Base-by-base conservation (phyloP, 805 yeast species). In the Spathaspora passalidarum region DNA sequence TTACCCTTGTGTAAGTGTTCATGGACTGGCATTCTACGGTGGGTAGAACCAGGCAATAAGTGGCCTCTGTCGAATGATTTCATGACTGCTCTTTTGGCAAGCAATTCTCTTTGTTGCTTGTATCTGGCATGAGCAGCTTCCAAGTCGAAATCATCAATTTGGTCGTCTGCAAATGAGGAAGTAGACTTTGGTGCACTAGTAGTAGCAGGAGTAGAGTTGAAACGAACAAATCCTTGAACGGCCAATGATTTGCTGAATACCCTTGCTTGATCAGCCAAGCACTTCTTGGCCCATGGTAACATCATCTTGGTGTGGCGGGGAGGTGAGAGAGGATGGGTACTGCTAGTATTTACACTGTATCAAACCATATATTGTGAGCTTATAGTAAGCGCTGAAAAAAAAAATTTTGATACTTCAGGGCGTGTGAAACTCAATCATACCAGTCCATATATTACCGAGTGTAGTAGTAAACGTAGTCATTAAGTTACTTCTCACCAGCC, bases 1-100 rank as follows among this genome's bases (percentile, higher is more conserved):
- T 84, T 75, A 8, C 97, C 97, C 60, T 84, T 86, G 78, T 87
- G 86, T 50, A 94, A 72, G 65, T 94, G 87, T 13, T 88, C 85
- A 65, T 91, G 91, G 14, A 90, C 75, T 38, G 98, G 97, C 54
- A 83, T 80, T 57, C 89, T 80, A 74, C 80, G 88, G 89, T 96
- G 89, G 58, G 96, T 79, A 50, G 88, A 67, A 60, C 95, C 91
- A 0, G 97, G 97, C 39, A 94, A 85, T 21, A 82, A 79, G 47
- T 66, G 73, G 17, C 74, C 75, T 40, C 94, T 92, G 56, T 88
- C 88, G 57, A 81, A 80, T 50, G 79, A 76, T 65, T 86, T 88
- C 75, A 90, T 75, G 55, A 77, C 77, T 23, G 86, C 88, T 49
- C 79, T 78, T 37, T 85, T 82, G 60, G 82, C 80, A 45, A 88